Percentiles rank a stretch among this genome's conserved stretches.
phyloP scores from a whole-genome alignment of 306 rosid species.

The Canavalia ensiformis region DNA sequence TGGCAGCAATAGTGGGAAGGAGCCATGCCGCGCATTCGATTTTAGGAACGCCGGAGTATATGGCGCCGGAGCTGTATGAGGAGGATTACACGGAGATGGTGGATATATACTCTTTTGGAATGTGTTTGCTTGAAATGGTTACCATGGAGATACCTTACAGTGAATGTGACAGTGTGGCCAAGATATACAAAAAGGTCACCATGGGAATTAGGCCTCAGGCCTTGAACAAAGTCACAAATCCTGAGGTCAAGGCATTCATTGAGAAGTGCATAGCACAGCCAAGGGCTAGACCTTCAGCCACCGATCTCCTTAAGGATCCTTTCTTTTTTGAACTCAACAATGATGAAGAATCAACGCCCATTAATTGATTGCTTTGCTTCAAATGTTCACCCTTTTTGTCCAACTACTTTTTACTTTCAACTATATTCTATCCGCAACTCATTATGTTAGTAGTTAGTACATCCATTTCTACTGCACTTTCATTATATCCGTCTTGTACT shows the following conservation, averaged over 20 bases:
- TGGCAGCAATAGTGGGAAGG: conserved; percentile 88
- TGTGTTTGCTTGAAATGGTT: conserved; percentile 97
- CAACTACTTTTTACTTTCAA: conserved; percentile 35
- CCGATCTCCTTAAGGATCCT: conserved; percentile 84
- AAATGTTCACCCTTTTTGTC: not conserved
- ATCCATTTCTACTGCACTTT: conserved; percentile 24
- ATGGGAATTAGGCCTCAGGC: conserved; percentile 78
- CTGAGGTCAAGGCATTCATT: conserved; percentile 77
- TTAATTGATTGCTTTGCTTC: conserved; percentile 42
- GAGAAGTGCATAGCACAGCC: conserved; percentile 88
- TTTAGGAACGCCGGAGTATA: conserved; percentile 90
- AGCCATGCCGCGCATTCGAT: conserved; percentile 88
- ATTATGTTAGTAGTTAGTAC: not conserved
- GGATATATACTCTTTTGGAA: conserved; percentile 91
- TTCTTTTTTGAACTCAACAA: conserved; percentile 71
- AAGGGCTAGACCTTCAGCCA: conserved; percentile 90
- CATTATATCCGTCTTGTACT: conserved; percentile 38
- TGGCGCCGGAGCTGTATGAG: conserved; percentile 97
- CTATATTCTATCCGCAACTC: not conserved
- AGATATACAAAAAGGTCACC: conserved; percentile 88
- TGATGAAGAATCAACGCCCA: conserved; percentile 53
- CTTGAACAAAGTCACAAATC: conserved; percentile 66
- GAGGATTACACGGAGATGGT: conserved; percentile 98
- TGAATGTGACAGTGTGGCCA: conserved; percentile 85
- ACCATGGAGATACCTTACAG: conserved; percentile 92